These are phyloP conservation scores for carrot (Daucus carota) DNA, from an alignment of 129 eudicot genomes.

Conservation along the genomic window DNA sequence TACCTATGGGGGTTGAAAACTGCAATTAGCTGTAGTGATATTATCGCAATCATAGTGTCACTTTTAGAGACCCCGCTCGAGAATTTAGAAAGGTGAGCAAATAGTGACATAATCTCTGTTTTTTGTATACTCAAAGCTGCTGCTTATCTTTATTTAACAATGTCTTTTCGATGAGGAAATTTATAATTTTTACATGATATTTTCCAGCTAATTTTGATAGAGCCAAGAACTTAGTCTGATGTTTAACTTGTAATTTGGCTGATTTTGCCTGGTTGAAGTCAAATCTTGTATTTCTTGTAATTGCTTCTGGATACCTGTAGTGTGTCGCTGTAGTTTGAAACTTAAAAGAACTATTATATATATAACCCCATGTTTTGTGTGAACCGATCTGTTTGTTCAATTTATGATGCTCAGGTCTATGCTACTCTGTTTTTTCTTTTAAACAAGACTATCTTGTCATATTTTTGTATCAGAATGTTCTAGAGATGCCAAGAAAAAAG, in stretches of 20 bases:
- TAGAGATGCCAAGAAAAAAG: neutral
- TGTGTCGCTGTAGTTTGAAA: neutral
- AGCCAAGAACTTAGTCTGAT: neutral
- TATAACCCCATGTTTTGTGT: neutral
- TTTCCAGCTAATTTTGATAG: neutral
- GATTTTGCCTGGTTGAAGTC: neutral
- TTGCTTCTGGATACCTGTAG: neutral
- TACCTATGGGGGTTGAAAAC: constrained; percentile 76
- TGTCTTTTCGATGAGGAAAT: no score
- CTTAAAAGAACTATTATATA: neutral
- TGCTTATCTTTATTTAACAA: neutral
- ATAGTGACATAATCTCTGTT: neutral
- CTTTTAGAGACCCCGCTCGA: constrained; percentile 81
- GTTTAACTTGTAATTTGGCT: neutral
- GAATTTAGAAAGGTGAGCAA: constrained; percentile 63
- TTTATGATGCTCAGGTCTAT: neutral
- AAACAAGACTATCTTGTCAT: neutral
- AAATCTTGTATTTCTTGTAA: neutral
- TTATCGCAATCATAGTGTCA: constrained; percentile 61
- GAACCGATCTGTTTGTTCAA: neutral
- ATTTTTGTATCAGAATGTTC: neutral
- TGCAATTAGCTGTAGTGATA: constrained; percentile 53
- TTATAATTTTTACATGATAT: neutral
- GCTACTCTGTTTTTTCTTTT: neutral
- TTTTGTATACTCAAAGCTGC: neutral